Evolutionary conservation across 306 rosid species (phyloP).

Genomic region (Lablab purpureus): DNA sequence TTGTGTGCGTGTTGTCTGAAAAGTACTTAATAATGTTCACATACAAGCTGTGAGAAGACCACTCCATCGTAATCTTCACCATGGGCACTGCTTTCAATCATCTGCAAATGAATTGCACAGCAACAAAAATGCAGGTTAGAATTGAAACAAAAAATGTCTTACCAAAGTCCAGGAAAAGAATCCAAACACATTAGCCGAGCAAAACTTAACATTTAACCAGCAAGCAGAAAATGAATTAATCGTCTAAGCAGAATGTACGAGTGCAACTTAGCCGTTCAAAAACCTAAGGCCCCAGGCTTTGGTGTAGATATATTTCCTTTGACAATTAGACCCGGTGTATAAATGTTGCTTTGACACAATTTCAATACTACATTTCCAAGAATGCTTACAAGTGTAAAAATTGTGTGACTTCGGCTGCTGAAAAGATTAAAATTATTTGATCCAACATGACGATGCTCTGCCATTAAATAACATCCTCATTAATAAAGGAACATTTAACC

Average conservation of each 20-base stretch:
- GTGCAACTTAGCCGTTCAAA: conserved; percentile 29
- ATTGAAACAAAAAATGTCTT: conserved; percentile 4
- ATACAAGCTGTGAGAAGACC: conserved; percentile 98
- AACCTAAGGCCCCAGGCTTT: conserved; percentile 38
- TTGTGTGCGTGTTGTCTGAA: neutral
- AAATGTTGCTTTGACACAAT: conserved; percentile 23
- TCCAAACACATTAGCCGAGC: neutral
- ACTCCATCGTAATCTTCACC: conserved; percentile 99
- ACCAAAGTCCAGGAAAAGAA: neutral
- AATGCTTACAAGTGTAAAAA: conserved; percentile 88
- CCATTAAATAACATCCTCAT: conserved; percentile 44
- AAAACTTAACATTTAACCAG: conserved; percentile 26
- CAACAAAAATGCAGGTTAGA: conserved; percentile 24
- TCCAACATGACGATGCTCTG: conserved; percentile 99
- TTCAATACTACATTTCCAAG: conserved; percentile 31
- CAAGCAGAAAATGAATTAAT: conserved; percentile 9
- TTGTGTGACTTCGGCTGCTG: conserved; percentile 99
- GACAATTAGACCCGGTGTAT: conserved; percentile 5
- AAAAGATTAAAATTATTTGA: conserved; percentile 97
- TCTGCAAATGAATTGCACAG: conserved; percentile 63
- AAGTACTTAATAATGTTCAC: conserved; percentile 44
- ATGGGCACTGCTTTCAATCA: conserved; percentile 96
- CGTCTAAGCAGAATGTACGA: conserved; percentile 34
- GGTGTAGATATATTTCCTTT: conserved; percentile 18
- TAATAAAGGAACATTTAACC: conserved; percentile 4